Evolutionary conservation across 2,329 filamentous ascomycete genomes (phyloP), one percentile per base, ranked within the genome.

Genomic region (Diaporthe humulicola): DNA sequence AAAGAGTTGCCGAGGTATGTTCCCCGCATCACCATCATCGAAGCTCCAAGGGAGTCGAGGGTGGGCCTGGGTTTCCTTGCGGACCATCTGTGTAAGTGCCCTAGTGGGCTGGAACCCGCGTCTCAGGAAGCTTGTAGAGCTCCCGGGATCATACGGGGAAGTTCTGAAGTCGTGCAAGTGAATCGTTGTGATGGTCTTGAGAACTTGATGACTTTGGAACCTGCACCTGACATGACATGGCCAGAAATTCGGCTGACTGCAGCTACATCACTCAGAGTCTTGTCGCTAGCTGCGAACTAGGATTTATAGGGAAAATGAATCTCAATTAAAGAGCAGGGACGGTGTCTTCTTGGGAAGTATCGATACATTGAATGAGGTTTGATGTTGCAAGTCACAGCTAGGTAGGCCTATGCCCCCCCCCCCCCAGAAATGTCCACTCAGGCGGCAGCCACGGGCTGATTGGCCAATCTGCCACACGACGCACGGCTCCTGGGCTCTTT

Each of bases 1-100:
- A 17, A 25, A 2, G 45, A 54, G 30, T n/a, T 61, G 70, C 70
- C 69, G 69, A 60, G 69, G 69, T 52, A 60, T 61, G 42, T 71
- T 71, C 70, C 70, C 70, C 70, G 70, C 70, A 71, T 71, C 70
- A 7, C 40, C 25, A 71, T 58, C 42, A 71, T 33, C 52, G 56
- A 40, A 48, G 36, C n/a, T 28, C 25, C n/a, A 28, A 50, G 28
- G 40, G 25, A 66, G 40, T n/a, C 12, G 60, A 38, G 10, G 48
- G 30, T 25, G 30, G 52, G 7, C 33, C 45, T 52, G 45, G 64
- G 45, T 52, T 30, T 14, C 64, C 60, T 52, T 33, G 45, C 19
- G 50, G 45, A 38, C 30, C n/a, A n/a, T 36, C 10, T 4, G 40
- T 67, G 42, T 52, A 67, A 67, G 61, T 67, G 42, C 60, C 17